Evolutionary conservation across 352 stramenopile genomes (phyloP).

Genomic region (Phytophthora chlamydospora): DNA sequence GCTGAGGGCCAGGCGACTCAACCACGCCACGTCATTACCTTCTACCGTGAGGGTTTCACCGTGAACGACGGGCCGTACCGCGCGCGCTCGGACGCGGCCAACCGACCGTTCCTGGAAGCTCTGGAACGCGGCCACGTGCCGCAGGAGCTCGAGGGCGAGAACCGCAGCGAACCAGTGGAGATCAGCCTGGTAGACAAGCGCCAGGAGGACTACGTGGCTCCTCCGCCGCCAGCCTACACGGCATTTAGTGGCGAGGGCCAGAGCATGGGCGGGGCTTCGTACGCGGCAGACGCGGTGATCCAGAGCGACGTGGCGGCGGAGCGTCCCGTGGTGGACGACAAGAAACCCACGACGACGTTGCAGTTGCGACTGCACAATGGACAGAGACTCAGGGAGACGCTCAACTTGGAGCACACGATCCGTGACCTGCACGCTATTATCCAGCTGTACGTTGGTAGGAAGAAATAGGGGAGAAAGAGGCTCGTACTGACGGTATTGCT

Average conservation of each 20-base stretch:
- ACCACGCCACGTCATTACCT: conserved; percentile 77
- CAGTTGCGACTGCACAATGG: conserved; percentile 90
- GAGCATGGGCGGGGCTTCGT: conserved; percentile 68
- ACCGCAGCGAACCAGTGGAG: conserved; percentile 72
- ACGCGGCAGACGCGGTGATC: conserved; percentile 56
- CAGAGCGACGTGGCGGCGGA: conserved; percentile 40
- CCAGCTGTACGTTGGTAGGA: conserved; percentile 52
- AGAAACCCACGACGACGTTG: conserved; percentile 86
- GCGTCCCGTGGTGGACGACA: conserved; percentile 82
- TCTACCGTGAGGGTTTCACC: conserved; percentile 88
- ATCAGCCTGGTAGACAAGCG: conserved; percentile 89
- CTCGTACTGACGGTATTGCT: background rate
- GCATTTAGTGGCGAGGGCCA: conserved; percentile 87
- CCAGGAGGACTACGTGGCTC: conserved; percentile 80
- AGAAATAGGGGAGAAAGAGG: background rate
- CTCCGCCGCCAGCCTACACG: conserved; percentile 77
- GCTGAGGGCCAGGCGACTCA: conserved; percentile 29
- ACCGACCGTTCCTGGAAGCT: conserved; percentile 82
- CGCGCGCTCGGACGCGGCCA: conserved; percentile 64
- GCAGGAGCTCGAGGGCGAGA: conserved; percentile 74
- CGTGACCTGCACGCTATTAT: conserved; percentile 89
- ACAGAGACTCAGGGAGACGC: conserved; percentile 75
- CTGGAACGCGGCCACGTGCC: conserved; percentile 78
- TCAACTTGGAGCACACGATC: conserved; percentile 91
- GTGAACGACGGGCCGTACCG: conserved; percentile 84